Conservation (phyloP, 441 rosid species). For the Aleurites moluccanus region DNA sequence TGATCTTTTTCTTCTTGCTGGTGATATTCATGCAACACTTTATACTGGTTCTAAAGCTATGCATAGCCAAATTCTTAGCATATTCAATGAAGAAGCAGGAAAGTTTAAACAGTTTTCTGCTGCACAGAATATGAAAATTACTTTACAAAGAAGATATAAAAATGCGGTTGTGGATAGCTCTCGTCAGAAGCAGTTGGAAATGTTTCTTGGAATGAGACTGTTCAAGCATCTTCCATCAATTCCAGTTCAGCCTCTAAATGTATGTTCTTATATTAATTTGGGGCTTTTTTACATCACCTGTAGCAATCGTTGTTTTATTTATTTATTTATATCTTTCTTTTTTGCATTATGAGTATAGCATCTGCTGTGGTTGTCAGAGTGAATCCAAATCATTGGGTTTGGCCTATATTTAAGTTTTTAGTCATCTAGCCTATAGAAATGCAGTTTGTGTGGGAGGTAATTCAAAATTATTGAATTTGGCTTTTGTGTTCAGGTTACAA, state of each 20-base stretch:
- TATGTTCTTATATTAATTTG: constrained; percentile 35
- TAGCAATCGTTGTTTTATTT: neutral
- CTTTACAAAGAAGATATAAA: constrained; percentile 88
- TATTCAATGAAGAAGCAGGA: constrained; percentile 93
- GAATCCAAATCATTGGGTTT: neutral
- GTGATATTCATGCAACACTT: constrained; percentile 97
- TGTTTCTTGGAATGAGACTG: constrained; percentile 93
- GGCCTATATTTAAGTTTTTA: neutral
- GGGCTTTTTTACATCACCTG: neutral
- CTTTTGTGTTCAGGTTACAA: neutral
- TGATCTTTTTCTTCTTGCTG: constrained; percentile 91
- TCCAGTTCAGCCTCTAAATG: constrained; percentile 80
- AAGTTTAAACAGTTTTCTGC: constrained; percentile 89
- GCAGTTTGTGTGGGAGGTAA: neutral
- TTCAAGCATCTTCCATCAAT: constrained; percentile 96
- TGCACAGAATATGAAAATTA: constrained; percentile 90
- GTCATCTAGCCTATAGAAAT: neutral
- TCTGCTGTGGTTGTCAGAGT: neutral
- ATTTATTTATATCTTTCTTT: neutral
- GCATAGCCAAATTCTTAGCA: constrained; percentile 98
- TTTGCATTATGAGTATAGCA: neutral
- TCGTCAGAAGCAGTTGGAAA: constrained; percentile 96
- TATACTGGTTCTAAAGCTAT: constrained; percentile 99
- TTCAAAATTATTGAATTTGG: neutral
- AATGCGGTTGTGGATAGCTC: constrained; percentile 91